Conservation (phyloP, 2,329 filamentous ascomycete species). For the Apiospora sp. region DNA sequence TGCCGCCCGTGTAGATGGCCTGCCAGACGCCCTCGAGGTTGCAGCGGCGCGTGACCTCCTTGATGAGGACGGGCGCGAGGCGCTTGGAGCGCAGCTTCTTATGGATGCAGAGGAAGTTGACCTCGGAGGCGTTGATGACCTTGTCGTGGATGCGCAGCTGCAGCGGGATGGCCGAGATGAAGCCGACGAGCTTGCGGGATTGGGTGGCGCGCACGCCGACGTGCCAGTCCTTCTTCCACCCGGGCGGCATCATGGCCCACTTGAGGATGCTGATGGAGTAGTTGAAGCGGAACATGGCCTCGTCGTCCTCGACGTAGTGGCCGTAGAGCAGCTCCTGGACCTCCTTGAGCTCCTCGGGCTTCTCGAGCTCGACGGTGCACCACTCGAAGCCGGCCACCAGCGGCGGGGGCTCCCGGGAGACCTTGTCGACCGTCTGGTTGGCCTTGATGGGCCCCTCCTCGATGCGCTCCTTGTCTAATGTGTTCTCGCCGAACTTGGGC, state of each 20-base stretch:
- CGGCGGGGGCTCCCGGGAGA: slow-evolving; percentile 78
- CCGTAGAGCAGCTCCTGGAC: slow-evolving; percentile 90
- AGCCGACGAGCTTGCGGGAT: slow-evolving; percentile 89
- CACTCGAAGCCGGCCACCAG: slow-evolving; percentile 90
- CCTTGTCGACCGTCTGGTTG: slow-evolving; percentile 76
- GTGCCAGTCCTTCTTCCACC: slow-evolving; percentile 95
- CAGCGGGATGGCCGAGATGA: slow-evolving; percentile 93
- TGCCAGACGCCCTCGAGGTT: slow-evolving; percentile 90
- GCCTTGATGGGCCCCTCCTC: slow-evolving; percentile 86
- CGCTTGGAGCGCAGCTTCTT: slow-evolving; percentile 96
- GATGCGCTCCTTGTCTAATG: slow-evolving; percentile 56
- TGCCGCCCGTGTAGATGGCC: slow-evolving; percentile 89
- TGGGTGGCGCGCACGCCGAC: slow-evolving; percentile 87
- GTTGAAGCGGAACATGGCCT: slow-evolving; percentile 97
- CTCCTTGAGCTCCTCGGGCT: slow-evolving; percentile 82
- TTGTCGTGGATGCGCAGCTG: slow-evolving; percentile 81
- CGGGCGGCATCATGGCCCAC: slow-evolving; percentile 94
- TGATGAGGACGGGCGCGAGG: slow-evolving; percentile 92
- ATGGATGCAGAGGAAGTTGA: slow-evolving; percentile 98
- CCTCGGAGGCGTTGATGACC: slow-evolving; percentile 81
- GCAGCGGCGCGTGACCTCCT: slow-evolving; percentile 93
- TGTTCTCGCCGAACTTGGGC: slow-evolving; percentile 75
- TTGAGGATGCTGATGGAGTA: slow-evolving; percentile 89
- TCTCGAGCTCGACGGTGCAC: slow-evolving; percentile 86
- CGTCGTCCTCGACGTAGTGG: slow-evolving; percentile 97